Evolutionary conservation across 305 asterid species (phyloP).

Genomic region (Plantago coronopus): DNA sequence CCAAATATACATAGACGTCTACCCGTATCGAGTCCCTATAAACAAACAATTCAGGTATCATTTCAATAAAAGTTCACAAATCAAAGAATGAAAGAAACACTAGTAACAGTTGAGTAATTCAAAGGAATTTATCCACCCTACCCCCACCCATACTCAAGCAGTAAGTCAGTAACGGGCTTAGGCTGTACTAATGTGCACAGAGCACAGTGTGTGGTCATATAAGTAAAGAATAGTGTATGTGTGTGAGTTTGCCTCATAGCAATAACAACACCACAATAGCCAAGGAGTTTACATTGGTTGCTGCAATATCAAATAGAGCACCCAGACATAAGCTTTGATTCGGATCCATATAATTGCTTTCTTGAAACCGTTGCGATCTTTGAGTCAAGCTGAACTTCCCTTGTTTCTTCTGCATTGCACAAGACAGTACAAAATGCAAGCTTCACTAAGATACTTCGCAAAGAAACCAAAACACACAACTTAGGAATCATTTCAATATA

Average conservation of each 20-base stretch:
- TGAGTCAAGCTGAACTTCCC: slow-evolving; percentile 50
- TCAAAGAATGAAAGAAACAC: neutral
- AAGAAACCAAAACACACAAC: neutral
- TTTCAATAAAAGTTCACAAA: neutral
- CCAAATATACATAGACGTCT: slow-evolving; percentile 92
- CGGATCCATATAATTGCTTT: slow-evolving; percentile 93
- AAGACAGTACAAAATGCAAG: neutral
- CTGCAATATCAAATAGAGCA: slow-evolving; percentile 95
- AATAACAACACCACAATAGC: slow-evolving; percentile 6
- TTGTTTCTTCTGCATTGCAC: slow-evolving; percentile 56
- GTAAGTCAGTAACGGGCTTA: no score
- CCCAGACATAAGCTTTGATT: slow-evolving; percentile 80
- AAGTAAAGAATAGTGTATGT: no score
- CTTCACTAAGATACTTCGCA: neutral
- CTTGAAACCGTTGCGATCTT: slow-evolving; percentile 64
- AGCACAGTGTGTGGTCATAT: no score
- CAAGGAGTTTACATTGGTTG: slow-evolving; percentile 65
- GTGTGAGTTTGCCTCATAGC: no score
- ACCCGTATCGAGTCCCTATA: slow-evolving; percentile 78
- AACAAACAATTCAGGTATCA: slow-evolving; percentile 21
- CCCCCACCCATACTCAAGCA: no score
- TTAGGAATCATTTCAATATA: neutral
- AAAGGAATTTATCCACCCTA: no score
- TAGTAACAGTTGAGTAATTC: no score
- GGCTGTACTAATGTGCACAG: no score